Conservation (phyloP, 2,329 filamentous ascomycete genomes). For the Xylariaceae sp. region DNA sequence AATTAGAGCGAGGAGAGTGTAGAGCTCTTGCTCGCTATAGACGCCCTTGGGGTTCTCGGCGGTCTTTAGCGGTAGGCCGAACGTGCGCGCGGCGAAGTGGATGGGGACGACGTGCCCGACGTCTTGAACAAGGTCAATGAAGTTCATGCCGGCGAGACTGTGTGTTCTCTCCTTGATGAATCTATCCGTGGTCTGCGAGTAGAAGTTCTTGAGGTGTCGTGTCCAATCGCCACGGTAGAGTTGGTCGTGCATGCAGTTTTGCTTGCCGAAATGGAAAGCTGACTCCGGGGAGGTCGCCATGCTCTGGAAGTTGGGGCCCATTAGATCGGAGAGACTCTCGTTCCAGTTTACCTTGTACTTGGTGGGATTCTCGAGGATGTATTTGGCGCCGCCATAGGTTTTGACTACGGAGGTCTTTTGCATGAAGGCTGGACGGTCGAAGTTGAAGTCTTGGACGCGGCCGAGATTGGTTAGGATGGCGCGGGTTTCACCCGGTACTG, state of each 20-base stretch:
- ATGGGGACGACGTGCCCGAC: constrained; percentile 63
- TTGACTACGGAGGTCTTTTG: constrained; percentile 50
- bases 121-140: constrained; percentile 67
- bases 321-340: constrained; percentile 56
- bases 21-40: constrained; percentile 53
- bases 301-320: constrained; percentile 41
- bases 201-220: constrained; percentile 43
- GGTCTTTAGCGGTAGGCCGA: constrained; percentile 63
- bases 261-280: constrained; percentile 43
- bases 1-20: constrained; percentile 50
- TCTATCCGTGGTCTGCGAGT: constrained; percentile 53
- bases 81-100: constrained; percentile 56
- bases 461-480: constrained; percentile 64
- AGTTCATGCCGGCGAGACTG: constrained; percentile 52
- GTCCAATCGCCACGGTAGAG: constrained; percentile 50
- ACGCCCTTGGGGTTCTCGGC: constrained; percentile 50
- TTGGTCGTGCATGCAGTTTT: constrained; percentile 49
- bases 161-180: constrained; percentile 62
- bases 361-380: constrained; percentile 54
- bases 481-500: constrained; percentile 64
- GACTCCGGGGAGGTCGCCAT: constrained; percentile 46
- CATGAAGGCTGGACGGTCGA: constrained; percentile 51
- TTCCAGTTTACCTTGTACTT: constrained; percentile 63
- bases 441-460: constrained; percentile 64
- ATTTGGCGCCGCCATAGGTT: constrained; percentile 55